Evolutionary conservation across 192 early-diverging fungal genomes (phyloP).

Genomic region (Mortierella antarctica): DNA sequence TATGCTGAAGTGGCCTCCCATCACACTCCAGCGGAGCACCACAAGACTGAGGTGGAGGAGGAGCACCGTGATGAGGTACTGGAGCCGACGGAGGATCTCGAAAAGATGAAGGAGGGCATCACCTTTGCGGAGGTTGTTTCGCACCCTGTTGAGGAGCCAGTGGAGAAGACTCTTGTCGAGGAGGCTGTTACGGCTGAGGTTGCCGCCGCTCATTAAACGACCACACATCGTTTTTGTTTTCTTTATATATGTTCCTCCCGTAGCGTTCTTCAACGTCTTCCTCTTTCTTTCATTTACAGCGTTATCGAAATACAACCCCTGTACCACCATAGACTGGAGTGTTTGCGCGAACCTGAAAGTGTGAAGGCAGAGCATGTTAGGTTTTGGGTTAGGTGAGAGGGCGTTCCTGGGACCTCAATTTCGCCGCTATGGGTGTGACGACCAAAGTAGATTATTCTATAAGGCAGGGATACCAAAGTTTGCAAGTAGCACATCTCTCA

Average conservation of each 20-base stretch:
- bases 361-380: too few species aligned
- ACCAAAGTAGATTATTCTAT: too few species aligned
- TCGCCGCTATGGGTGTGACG: too few species aligned
- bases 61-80: neutral
- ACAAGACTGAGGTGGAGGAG: neutral
- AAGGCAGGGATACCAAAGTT: too few species aligned
- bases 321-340: too few species aligned
- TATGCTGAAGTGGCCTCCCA: neutral
- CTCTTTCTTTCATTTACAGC: neutral
- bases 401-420: too few species aligned
- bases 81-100: slow-evolving; percentile 5
- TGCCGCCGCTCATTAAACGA: slow-evolving; percentile 5
- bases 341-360: too few species aligned
- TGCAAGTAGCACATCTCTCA: too few species aligned
- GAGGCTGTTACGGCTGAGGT: slow-evolving; percentile 8
- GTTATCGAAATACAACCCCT: too few species aligned
- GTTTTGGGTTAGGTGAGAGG: too few species aligned
- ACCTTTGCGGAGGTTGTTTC: slow-evolving; percentile 14
- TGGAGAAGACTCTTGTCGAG: neutral
- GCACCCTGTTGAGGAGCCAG: neutral
- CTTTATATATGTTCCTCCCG: neutral
- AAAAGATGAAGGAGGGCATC: slow-evolving; percentile 17
- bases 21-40: neutral
- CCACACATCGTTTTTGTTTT: neutral
- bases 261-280: neutral